Base-by-base conservation (phyloP, 345 rosid genomes). In the Citrus australasica region DNA sequence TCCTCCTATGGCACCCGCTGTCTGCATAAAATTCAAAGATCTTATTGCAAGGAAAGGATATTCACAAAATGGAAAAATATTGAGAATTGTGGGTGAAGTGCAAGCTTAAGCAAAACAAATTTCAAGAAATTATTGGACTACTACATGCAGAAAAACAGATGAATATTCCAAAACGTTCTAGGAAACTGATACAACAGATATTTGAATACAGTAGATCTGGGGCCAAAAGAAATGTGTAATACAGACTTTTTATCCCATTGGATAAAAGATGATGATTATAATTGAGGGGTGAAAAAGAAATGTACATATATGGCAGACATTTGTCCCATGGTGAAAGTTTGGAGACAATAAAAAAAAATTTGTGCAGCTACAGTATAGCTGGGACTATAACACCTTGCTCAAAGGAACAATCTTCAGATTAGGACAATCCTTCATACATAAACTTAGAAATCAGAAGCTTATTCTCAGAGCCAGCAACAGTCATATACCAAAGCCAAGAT, bases 1-100 rank as follows among this genome's bases (percentile, higher is more conserved):
- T 76, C 99, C 99, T 73, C 99, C 98, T 32, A 94, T 79, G 59
- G 97, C 98, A 73, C 98, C 99, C 9, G 99, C 99, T 51, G 93
- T 90, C 99, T 96, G 82, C 78, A 84, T 27, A 76, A 82, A 70
- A 46, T 51, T 60, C 13, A 79, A 74, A 28, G 58, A 67, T 7
- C 61, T 76, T 60, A 78, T 30, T 42, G 14, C 69, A 79, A 79
- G 70, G 38, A 76, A 80, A 69, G 42, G 28, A 71, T 22, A 67
- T 30, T 21, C 40, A 53, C 22, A 69, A 67, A 76, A 30, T 2
- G 46, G 4, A 19, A 37, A 61, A 58, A 35, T 14, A 27, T 24
- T 25, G 65, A 63, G 53, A 51, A 38, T 42, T 62, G 55, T 7
- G n/a, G 35, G 61, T 55, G n/a, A 21, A 77, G 1, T 35, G 27